phyloP scores from a whole-genome alignment of 805 yeast species.

The Metschnikowia cubensis region DNA sequence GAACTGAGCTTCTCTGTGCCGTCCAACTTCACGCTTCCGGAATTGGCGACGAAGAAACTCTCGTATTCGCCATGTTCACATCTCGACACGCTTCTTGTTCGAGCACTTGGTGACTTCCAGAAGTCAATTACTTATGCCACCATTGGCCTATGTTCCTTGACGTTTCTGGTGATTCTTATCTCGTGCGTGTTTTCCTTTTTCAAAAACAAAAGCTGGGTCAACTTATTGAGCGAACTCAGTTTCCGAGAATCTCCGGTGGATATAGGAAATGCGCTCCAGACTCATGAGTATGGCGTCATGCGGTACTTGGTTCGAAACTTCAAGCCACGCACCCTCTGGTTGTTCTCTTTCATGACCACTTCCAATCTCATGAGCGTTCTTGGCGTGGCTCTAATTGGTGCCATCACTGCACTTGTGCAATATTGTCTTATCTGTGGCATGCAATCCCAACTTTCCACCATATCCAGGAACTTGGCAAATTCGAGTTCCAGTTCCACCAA shows the following conservation, averaged over 20 bases:
- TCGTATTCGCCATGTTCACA: background rate
- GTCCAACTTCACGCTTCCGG: background rate
- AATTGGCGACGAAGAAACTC: background rate
- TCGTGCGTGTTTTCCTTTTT: conserved; percentile 5
- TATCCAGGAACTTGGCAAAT: background rate
- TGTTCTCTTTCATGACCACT: conserved; percentile 5
- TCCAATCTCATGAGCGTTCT: conserved; percentile 4
- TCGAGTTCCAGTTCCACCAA: background rate
- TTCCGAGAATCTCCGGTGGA: conserved; percentile 5
- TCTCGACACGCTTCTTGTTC: background rate
- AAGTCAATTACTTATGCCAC: conserved; percentile 1
- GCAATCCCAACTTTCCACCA: background rate
- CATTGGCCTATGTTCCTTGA: conserved; percentile 6
- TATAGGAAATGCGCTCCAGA: conserved; percentile 9
- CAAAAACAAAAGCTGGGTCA: background rate
- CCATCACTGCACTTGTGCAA: background rate
- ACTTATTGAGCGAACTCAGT: background rate
- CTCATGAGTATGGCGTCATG: conserved; percentile 9
- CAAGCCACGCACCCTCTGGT: conserved; percentile 9
- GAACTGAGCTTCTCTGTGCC: background rate
- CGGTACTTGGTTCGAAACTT: conserved; percentile 2
- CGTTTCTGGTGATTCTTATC: conserved; percentile 3
- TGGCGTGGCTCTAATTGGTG: background rate
- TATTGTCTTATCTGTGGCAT: background rate
- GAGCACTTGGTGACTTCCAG: background rate